These are phyloP conservation scores for Nitzschia sp. DNA, from an alignment of 108 stramenopile genomes.

Conservation along the genomic window DNA sequence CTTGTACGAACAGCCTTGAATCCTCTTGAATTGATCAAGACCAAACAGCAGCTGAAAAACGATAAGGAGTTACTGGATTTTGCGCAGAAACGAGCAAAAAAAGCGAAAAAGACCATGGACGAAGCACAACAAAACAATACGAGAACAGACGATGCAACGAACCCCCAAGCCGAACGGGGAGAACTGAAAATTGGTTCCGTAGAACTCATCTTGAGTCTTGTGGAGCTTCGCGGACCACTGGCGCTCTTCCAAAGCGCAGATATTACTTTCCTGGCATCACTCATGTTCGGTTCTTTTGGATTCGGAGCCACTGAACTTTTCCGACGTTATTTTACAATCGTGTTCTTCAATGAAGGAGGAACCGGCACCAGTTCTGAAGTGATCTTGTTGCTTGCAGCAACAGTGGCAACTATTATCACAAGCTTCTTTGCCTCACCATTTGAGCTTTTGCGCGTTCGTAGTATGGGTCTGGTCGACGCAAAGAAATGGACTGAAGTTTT, in stretches of 20 bases:
- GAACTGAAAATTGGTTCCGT: constrained; percentile 47
- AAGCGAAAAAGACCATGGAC: neutral
- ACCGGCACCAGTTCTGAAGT: constrained; percentile 44
- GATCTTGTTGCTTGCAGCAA: constrained; percentile 70
- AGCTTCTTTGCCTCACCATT: constrained; percentile 28
- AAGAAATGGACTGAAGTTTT: constrained; percentile 58
- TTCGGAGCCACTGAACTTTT: constrained; percentile 92
- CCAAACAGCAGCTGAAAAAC: constrained; percentile 83
- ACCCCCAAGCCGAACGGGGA: neutral
- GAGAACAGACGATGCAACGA: neutral
- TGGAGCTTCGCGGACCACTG: constrained; percentile 62
- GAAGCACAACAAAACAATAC: constrained; percentile 16
- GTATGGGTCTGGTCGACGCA: constrained; percentile 67
- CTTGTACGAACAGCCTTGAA: constrained; percentile 80
- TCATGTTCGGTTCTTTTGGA: constrained; percentile 86
- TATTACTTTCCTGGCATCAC: constrained; percentile 85
- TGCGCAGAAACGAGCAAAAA: constrained; percentile 22
- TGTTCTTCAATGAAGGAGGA: constrained; percentile 55
- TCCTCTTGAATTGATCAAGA: constrained; percentile 87
- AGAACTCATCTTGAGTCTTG: constrained; percentile 57
- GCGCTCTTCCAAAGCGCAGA: constrained; percentile 87
- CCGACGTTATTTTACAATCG: constrained; percentile 72
- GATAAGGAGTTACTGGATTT: constrained; percentile 69
- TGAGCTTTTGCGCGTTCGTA: constrained; percentile 60
- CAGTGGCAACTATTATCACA: constrained; percentile 53